Conservation (phyloP, 441 rosid genomes). For the Euphorbia corollata region DNA sequence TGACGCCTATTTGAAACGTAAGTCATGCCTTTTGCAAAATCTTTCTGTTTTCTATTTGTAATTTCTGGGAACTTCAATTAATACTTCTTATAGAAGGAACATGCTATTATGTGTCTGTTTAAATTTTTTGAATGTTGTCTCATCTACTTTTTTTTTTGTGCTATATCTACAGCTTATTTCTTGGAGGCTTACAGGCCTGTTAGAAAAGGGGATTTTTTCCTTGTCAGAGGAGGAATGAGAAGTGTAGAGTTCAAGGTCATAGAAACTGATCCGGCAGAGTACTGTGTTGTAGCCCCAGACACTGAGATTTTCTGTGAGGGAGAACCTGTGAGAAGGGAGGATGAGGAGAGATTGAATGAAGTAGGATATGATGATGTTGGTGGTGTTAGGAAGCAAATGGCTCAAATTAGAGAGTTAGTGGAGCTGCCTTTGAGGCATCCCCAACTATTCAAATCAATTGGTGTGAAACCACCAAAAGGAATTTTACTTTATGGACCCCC, state of each 20-base stretch:
- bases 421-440: conserved; percentile 74
- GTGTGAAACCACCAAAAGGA: conserved; percentile 74
- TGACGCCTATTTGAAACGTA: conserved; percentile 74
- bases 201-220: conserved; percentile 56
- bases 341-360: conserved; percentile 60
- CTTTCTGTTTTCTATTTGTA: not conserved
- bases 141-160: not conserved
- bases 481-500: conserved; percentile 67
- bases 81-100: not conserved
- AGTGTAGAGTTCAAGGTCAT: conserved; percentile 66
- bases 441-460: conserved; percentile 65
- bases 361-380: conserved; percentile 82
- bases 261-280: conserved; percentile 57
- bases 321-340: conserved; percentile 67
- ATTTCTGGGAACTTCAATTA: not conserved
- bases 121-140: not conserved
- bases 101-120: not conserved
- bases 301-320: conserved; percentile 73
- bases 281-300: conserved; percentile 65
- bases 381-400: conserved; percentile 75
- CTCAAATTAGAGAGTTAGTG: conserved; percentile 74
- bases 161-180: conserved; percentile 47
- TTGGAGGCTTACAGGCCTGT: conserved; percentile 65
- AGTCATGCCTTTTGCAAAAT: conserved; percentile 19
- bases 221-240: conserved; percentile 69